phyloP scores from a whole-genome alignment of 805 yeast species.

The Metschnikowia orientalis region DNA sequence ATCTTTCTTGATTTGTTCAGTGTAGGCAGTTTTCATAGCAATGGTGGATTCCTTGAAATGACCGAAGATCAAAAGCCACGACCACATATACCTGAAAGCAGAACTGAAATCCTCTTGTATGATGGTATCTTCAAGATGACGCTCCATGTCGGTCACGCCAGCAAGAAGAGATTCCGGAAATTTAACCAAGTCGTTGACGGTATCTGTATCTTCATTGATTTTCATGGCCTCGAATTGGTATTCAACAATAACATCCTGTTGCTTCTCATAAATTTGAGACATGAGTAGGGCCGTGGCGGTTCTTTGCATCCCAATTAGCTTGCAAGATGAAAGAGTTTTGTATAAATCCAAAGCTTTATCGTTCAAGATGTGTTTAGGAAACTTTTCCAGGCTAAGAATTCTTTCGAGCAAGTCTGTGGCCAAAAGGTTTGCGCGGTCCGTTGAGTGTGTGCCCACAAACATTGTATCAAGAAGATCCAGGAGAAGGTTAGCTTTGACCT shows the following conservation, averaged over 20 bases:
- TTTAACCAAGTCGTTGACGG: constrained; percentile 18
- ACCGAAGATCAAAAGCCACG: constrained; percentile 61
- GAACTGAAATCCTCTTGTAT: constrained; percentile 8
- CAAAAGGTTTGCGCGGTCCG: constrained; percentile 12
- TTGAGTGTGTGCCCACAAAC: constrained; percentile 22
- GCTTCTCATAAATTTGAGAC: constrained; percentile 40
- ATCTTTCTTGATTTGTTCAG: constrained; percentile 47
- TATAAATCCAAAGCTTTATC: constrained; percentile 35
- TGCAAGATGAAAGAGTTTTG: constrained; percentile 22
- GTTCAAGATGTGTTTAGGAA: constrained; percentile 28
- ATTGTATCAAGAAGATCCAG: constrained; percentile 44
- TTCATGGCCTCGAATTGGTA: constrained; percentile 48
- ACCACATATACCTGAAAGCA: constrained; percentile 50
- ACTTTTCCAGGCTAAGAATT: constrained; percentile 17
- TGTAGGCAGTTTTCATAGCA: constrained; percentile 56
- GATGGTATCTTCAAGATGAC: constrained; percentile 15
- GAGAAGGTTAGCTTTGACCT: constrained; percentile 30
- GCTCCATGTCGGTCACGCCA: constrained; percentile 28
- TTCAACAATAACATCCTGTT: constrained; percentile 60
- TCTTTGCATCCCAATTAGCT: constrained; percentile 36
- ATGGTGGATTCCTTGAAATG: constrained; percentile 65
- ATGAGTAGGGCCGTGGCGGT: constrained; percentile 38
- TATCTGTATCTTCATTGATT: constrained; percentile 16
- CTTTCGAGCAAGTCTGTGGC: constrained; percentile 32
- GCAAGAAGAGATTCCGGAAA: constrained; percentile 42